Conservation (phyloP, 2,329 filamentous ascomycete genomes). For the Talaromyces verruculosus region DNA sequence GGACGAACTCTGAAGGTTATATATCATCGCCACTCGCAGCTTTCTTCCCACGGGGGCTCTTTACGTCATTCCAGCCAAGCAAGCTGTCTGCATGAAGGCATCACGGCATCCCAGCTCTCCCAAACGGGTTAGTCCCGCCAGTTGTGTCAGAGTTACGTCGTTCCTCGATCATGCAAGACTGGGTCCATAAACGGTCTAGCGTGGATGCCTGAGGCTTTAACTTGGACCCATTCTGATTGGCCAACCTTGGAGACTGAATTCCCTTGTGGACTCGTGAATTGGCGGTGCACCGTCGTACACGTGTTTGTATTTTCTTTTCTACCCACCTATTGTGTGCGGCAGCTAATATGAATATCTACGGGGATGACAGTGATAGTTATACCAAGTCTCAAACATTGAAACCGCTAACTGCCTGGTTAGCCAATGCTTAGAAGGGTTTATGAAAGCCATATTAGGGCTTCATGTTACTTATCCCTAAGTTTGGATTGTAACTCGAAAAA, state of each 20-base stretch:
- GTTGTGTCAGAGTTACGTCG: conserved; percentile 21
- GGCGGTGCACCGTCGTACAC: not conserved
- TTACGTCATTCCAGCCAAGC: not conserved
- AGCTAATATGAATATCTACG: not conserved
- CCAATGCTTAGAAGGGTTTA: not conserved
- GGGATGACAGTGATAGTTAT: not conserved
- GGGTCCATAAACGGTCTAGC: not conserved
- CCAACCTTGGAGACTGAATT: not conserved
- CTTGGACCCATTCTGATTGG: not conserved
- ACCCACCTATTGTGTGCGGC: not conserved
- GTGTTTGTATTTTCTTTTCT: not conserved
- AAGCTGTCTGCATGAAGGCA: not conserved
- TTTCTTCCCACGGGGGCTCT: not conserved
- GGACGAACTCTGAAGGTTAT: not conserved
- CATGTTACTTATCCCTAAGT: not conserved
- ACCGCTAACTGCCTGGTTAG: not conserved
- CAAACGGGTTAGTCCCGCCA: not conserved
- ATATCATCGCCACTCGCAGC: not conserved
- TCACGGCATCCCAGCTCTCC: not conserved
- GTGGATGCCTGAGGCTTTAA: not conserved
- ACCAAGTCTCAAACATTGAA: not conserved
- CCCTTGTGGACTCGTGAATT: not conserved
- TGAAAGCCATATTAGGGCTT: not conserved
- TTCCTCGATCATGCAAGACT: conserved; percentile 9
- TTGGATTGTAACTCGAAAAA: not conserved